phyloP scores from a whole-genome alignment of 106 monocot species.

The Xerophyta viscosa region DNA sequence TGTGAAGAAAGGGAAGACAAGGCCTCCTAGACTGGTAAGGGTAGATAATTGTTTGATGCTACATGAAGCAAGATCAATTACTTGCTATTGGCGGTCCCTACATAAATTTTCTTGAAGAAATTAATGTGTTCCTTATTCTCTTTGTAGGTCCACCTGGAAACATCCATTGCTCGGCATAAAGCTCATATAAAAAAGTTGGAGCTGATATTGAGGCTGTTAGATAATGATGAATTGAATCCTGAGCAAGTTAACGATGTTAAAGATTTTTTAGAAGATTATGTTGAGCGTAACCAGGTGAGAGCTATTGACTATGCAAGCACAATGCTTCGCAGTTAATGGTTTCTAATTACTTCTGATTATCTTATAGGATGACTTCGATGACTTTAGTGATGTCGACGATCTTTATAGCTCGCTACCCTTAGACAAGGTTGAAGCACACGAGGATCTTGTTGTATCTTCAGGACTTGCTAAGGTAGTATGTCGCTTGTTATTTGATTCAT shows the following conservation, averaged over 20 bases:
- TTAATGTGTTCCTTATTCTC: neutral
- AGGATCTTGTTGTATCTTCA: slow-evolving; percentile 70
- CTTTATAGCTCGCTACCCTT: slow-evolving; percentile 74
- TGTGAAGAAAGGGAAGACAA: slow-evolving; percentile 90
- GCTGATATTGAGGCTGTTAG: slow-evolving; percentile 81
- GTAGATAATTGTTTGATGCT: too few relatives aligned
- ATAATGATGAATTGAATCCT: slow-evolving; percentile 96
- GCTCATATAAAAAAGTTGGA: slow-evolving; percentile 96
- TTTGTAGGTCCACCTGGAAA: slow-evolving; percentile 73
- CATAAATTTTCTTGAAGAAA: too few relatives aligned
- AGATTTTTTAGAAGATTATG: slow-evolving; percentile 95
- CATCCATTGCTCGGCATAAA: slow-evolving; percentile 81
- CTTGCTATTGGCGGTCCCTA: too few relatives aligned
- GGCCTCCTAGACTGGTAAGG: slow-evolving; percentile 76
- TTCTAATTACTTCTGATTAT: neutral
- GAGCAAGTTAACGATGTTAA: slow-evolving; percentile 94
- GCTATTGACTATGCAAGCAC: neutral
- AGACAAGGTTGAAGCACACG: slow-evolving; percentile 93
- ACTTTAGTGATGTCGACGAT: slow-evolving; percentile 84
- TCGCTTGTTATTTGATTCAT: too few relatives aligned
- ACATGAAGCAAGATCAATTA: too few relatives aligned
- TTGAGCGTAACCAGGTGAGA: slow-evolving; percentile 88
- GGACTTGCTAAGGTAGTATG: slow-evolving; percentile 90
- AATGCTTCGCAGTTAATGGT: too few relatives aligned
- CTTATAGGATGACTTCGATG: slow-evolving; percentile 78